Conservation (phyloP, 805 yeast species). For the Phaffomyces opuntiae region DNA sequence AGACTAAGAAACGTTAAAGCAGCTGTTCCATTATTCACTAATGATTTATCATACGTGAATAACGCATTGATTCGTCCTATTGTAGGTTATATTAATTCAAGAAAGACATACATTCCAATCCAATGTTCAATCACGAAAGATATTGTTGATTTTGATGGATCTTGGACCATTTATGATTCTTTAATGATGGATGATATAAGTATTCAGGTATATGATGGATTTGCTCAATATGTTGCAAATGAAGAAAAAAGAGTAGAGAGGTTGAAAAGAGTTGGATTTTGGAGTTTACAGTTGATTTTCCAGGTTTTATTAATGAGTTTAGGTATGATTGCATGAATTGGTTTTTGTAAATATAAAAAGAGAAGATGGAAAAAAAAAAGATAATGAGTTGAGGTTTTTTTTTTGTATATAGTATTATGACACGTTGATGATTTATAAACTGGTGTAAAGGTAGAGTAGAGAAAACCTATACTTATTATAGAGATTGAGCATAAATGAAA, state of each 20-base stretch:
- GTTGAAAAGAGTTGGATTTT: slow-evolving; percentile 79
- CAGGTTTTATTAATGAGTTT: slow-evolving; percentile 80
- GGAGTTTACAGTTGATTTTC: slow-evolving; percentile 81
- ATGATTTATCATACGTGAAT: slow-evolving; percentile 87
- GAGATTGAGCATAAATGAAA: no score
- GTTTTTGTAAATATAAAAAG: no score
- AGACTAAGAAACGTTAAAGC: slow-evolving; percentile 84
- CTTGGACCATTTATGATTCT: slow-evolving; percentile 94
- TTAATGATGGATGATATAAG: slow-evolving; percentile 86
- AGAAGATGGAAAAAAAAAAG: no score
- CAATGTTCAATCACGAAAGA: slow-evolving; percentile 75
- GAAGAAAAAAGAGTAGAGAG: slow-evolving; percentile 70
- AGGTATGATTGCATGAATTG: slow-evolving; percentile 53
- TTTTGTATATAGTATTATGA: neutral
- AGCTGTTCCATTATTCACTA: slow-evolving; percentile 75
- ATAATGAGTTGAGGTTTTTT: neutral
- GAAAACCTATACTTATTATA: no score
- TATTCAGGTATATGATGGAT: slow-evolving; percentile 83
- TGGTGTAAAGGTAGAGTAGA: no score
- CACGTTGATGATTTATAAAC: no score
- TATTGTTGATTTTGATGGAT: slow-evolving; percentile 81
- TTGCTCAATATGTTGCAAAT: slow-evolving; percentile 82
- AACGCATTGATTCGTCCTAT: slow-evolving; percentile 90
- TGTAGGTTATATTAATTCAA: slow-evolving; percentile 88
- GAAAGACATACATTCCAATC: slow-evolving; percentile 84